Base-by-base conservation (phyloP, 1,139 yeast genomes). In the Nakaseomyces kungkrabaensis region DNA sequence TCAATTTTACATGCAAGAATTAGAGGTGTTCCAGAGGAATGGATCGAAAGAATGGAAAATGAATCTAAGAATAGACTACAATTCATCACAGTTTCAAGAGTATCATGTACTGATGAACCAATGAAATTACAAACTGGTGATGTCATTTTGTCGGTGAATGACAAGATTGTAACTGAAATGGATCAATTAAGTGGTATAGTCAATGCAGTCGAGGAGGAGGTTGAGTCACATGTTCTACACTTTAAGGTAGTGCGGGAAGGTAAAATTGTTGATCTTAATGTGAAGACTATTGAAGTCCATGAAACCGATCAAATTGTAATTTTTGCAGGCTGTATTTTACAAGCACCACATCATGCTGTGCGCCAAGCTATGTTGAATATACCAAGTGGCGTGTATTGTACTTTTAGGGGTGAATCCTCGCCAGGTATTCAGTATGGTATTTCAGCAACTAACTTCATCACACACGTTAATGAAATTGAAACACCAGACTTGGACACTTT, bases 371-470 rank as follows among this genome's bases (percentile, higher is more conserved):
- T 85, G 78, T 80, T 79, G 51, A 74, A 77, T 50, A 72, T 87
- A 47, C 96, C 95, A n/a, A 82, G 90, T 24, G 82, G 80, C 51
- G 92, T 89, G 11, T 89, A 87, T 62, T 81, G 88, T 48, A 82
- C 88, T 1, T 75, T 80, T 33, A 77, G 85, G 62, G 76, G 81
- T 45, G 75, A 79, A 36, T 95, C 96, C 11, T 86, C 95, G 0
- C 96, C 96, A 8, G 92, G 95, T 17, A 76, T 80, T 53, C 92
- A 85, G 60, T 87, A 85, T 63, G 86, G 87, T n/a, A 77, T 89
- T 51, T 79, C 82, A 9, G 77, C 88, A 3, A 83, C 92, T 3
- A 82, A 85, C 62, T 89, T 88, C 69, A 85, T 89, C 51, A 89
- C 97, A 0, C 96, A 88, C 65, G 88, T 89, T 47, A 86, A 88